Conservation (phyloP, 225 moss, liverwort and hornwort species). For the Pseudoscleropodium purum region DNA sequence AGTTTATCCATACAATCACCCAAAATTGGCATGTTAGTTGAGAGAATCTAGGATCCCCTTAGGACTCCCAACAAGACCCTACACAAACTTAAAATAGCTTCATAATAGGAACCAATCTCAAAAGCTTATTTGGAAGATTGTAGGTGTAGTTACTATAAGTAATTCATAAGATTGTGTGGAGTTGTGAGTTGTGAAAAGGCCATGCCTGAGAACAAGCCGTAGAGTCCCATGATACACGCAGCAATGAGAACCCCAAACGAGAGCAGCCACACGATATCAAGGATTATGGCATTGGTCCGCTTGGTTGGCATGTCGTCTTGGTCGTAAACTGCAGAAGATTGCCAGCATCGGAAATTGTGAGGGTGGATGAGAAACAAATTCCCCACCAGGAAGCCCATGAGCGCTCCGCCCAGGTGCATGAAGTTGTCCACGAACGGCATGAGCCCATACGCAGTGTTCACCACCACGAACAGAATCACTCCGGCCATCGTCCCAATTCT, state of each 20-base stretch:
- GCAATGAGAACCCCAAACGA: constrained; percentile 9
- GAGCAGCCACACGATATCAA: constrained; percentile 42
- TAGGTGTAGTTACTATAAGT: no score
- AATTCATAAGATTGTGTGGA: neutral
- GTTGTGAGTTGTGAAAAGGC: neutral
- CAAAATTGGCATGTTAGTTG: neutral
- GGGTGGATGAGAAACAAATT: constrained; percentile 29
- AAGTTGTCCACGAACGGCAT: constrained; percentile 59
- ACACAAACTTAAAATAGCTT: neutral
- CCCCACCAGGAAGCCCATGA: constrained; percentile 32
- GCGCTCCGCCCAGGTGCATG: constrained; percentile 36
- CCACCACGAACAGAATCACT: constrained; percentile 5
- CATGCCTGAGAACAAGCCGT: constrained; percentile 33
- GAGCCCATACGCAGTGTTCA: constrained; percentile 29
- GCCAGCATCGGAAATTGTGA: constrained; percentile 33
- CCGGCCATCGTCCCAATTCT: constrained; percentile 5
- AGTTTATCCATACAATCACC: neutral
- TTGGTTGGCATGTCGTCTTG: constrained; percentile 29
- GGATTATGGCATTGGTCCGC: constrained; percentile 34
- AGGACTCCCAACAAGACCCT: neutral
- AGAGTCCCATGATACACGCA: constrained; percentile 16
- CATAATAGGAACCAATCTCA: neutral
- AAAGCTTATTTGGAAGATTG: neutral
- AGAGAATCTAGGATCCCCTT: neutral
- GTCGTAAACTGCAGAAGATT: constrained; percentile 32